phyloP scores from a whole-genome alignment of 2,329 filamentous ascomycete species.

The Teratosphaeria epicoccoides region DNA sequence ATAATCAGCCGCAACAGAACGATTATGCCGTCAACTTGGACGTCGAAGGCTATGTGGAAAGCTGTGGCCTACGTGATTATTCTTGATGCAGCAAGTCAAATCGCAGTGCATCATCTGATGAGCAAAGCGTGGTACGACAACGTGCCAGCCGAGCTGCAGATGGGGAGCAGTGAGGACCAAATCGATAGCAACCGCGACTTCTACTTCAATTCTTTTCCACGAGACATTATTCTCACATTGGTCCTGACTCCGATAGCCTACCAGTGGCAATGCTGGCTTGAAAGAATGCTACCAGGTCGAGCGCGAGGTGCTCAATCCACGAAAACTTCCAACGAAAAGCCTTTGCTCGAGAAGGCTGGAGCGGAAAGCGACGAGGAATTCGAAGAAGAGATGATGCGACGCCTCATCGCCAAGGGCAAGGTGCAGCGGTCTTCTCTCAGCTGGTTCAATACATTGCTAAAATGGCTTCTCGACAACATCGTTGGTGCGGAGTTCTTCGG shows the following conservation, averaged over 20 bases:
- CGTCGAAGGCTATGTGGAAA: neutral
- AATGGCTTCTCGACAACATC: conserved; percentile 9
- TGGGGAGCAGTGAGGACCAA: neutral
- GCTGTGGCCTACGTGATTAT: neutral
- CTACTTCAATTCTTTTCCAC: conserved; percentile 6
- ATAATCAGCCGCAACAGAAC: neutral
- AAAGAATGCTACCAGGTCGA: conserved; percentile 8
- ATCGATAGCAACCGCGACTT: neutral
- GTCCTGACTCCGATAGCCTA: conserved; percentile 5
- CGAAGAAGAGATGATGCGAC: conserved; percentile 10
- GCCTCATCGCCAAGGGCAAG: conserved; percentile 12
- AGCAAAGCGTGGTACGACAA: neutral
- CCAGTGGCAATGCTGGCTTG: conserved; percentile 13
- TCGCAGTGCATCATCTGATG: neutral
- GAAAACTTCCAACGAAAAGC: neutral
- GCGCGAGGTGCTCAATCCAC: neutral
- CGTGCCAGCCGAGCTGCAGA: neutral
- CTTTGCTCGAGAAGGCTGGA: neutral
- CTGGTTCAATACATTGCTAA: conserved; percentile 10
- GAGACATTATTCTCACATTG: conserved; percentile 1
- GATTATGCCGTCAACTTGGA: neutral
- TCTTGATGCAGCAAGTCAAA: neutral
- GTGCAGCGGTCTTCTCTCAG: conserved; percentile 7
- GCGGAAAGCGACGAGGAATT: neutral
- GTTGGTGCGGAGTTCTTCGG: conserved; percentile 4